Base-by-base conservation (phyloP, 495 filamentous ascomycete species). In the Podospora bellae-mahoneyi region DNA sequence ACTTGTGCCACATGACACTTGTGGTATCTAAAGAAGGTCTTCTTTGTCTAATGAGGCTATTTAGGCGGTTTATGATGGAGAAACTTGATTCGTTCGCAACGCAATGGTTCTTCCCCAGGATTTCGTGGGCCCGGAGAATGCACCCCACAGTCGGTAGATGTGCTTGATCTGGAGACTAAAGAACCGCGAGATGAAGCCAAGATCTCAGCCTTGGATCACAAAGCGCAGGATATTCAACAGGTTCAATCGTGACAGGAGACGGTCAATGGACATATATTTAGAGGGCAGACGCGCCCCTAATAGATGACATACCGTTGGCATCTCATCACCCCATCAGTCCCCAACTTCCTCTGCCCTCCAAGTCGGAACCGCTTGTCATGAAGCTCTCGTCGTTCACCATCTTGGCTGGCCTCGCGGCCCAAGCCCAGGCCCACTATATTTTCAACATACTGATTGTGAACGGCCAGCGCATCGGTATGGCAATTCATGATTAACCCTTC, bases 401-500 rank as follows among this genome's bases (percentile, higher is more conserved):
- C 65, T 66, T 75, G 30, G 73, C 75, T 23, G 73, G 66, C 28
- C 62, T 73, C 54, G 72, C 73, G 32, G 74, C 76, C 39, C 59
- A 74, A 48, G 75, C 71, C 18, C 74, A 75, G 56, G 74, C 77
- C 19, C 78, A 80, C 76, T 80, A 80, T 73, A 79, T 80, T 67
- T 71, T 80, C 66, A 78, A 79, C 73, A 78, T 78, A 57, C 72
- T 78, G 34, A 71, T 75, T 67, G 77, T 79, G 73, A 81, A 81
- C 72, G 79, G 74, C 72, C 70, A 78, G 62, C 64, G 68, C 13
- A 67, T 77, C 19, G 30, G 30, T 32, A 32, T 32, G 30, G 6
- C 30, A 32, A 7, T 32, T 23, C 23, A 23, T 23, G 23, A 23
- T 23, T 23, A 23, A 23, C 23, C 20, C 23, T 23, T 23, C 23